phyloP scores from a whole-genome alignment of 2,329 filamentous ascomycete species.

The Fonsecaea multimorphosa region DNA sequence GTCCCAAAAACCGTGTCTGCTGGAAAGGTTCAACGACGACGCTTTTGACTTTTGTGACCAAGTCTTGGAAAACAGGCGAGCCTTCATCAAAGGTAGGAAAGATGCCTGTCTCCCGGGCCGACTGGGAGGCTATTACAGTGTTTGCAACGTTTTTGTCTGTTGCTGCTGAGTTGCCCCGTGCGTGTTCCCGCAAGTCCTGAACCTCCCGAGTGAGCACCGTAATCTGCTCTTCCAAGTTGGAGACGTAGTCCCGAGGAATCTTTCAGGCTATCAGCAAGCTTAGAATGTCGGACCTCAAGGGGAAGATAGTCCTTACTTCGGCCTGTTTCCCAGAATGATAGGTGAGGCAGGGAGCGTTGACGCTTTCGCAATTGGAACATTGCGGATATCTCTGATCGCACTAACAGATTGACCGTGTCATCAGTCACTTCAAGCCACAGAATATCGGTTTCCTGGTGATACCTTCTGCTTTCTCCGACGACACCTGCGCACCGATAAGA shows the following conservation, averaged over 20 bases:
- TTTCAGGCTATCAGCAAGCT: slow-evolving; percentile 14
- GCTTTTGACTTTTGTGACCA: slow-evolving; percentile 23
- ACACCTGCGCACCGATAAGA: slow-evolving; percentile 20
- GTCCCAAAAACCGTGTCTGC: slow-evolving; percentile 44
- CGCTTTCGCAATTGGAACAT: slow-evolving; percentile 39
- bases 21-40: slow-evolving; percentile 22
- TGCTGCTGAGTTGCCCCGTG: slow-evolving; percentile 1
- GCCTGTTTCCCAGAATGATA: slow-evolving; percentile 39
- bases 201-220: slow-evolving; percentile 31
- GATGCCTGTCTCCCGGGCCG: slow-evolving; percentile 6
- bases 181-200: slow-evolving; percentile 32
- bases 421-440: slow-evolving; percentile 8
- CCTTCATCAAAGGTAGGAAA: slow-evolving; percentile 9
- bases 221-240: slow-evolving; percentile 37
- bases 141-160: neutral
- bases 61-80: slow-evolving; percentile 12
- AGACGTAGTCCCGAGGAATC: slow-evolving; percentile 40
- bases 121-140: slow-evolving; percentile 8
- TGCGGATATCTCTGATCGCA: slow-evolving; percentile 40
- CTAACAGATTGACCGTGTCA: slow-evolving; percentile 21
- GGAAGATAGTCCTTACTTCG: slow-evolving; percentile 34
- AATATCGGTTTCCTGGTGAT: slow-evolving; percentile 7
- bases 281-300: neutral
- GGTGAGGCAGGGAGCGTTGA: slow-evolving; percentile 35
- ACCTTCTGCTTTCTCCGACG: slow-evolving; percentile 31